Evolutionary conservation across 176 grass and related monocot genomes (phyloP), one percentile per base, ranked within the genome.

Genomic region (Zoysia japonica): DNA sequence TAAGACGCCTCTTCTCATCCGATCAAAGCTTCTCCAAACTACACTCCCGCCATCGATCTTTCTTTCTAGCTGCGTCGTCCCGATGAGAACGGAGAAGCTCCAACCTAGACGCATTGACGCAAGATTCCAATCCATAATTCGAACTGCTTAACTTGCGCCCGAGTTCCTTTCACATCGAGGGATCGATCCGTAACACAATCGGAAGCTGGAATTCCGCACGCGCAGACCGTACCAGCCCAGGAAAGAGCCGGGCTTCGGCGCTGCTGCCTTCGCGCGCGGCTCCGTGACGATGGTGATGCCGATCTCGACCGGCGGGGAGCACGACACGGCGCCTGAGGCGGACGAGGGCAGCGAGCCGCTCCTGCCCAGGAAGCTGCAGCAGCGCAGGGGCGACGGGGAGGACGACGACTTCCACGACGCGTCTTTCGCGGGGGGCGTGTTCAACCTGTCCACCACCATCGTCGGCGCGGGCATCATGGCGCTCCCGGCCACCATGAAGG

Each of bases 391-490:
- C 16, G 81, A 13, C 0, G 83, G n/a, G 2, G 86, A 46, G 9
- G 89, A 40, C n/a, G 89, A 80, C 42, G 86, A 89, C 52, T 94
- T 83, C 71, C 75, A 92, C 65, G 89, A 84, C 59, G 95, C 95
- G 15, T 92, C 89, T 4, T 89, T 98, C 37, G 39, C 85, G 2
- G 92, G 95, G 3, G 92, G 89, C 36, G 95, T 98, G 82, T 97
- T 94, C 77, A 97, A 97, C 79, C 90, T 94, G 19, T 92, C 95
- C 12, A 98, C 92, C 14, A 98, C 95, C 65, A 89, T 98, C 47
- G 92, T 98, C 3, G 95, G 95, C 40, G 95, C 92, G 0, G 95
- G 95, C 44, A 94, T 98, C 84, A 98, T 98, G 95, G 92, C 95
- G 35, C 89, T 98, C 60, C 95, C 92, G 38, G 95, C 92, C 78